Conservation (phyloP, 768 basidiomycete genomes). For the Amanita jacksonii region DNA sequence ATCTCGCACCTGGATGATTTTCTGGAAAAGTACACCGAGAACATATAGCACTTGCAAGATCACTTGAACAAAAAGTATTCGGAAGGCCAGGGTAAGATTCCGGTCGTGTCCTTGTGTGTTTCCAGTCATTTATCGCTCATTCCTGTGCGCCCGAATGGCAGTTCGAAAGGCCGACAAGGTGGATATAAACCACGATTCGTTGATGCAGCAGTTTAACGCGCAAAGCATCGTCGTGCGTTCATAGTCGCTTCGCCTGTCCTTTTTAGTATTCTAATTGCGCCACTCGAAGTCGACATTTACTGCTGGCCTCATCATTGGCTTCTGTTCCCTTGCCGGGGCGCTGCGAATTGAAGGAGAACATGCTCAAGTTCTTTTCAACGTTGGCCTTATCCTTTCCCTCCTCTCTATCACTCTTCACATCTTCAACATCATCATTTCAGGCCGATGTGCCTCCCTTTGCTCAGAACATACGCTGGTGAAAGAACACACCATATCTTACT, state of each 20-base stretch:
- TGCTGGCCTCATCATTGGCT: slow-evolving; percentile 20
- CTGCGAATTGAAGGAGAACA: slow-evolving; percentile 12
- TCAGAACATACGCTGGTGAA: slow-evolving; percentile 12
- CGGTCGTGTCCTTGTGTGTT: too few species aligned
- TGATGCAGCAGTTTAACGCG: slow-evolving; percentile 20
- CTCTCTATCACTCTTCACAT: slow-evolving; percentile 22
- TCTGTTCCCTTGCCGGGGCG: slow-evolving; percentile 17
- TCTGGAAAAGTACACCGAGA: too few species aligned
- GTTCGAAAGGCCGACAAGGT: slow-evolving; percentile 2
- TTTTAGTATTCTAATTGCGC: background rate
- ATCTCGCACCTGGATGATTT: too few species aligned
- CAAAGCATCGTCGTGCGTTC: slow-evolving; percentile 19
- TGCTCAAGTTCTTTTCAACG: slow-evolving; percentile 17
- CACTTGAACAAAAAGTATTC: background rate
- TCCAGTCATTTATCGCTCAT: background rate
- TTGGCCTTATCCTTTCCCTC: slow-evolving; percentile 23
- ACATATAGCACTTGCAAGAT: too few species aligned
- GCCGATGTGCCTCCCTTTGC: slow-evolving; percentile 18
- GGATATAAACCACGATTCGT: slow-evolving; percentile 10
- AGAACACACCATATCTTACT: slow-evolving; percentile 17
- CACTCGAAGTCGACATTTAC: slow-evolving; percentile 25
- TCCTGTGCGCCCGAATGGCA: too few species aligned
- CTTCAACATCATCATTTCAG: slow-evolving; percentile 22
- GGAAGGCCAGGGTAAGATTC: background rate
- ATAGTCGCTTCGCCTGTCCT: too few species aligned